Base-by-base conservation (phyloP, 192 early-diverging fungal species). In the Physocladia obscura region DNA sequence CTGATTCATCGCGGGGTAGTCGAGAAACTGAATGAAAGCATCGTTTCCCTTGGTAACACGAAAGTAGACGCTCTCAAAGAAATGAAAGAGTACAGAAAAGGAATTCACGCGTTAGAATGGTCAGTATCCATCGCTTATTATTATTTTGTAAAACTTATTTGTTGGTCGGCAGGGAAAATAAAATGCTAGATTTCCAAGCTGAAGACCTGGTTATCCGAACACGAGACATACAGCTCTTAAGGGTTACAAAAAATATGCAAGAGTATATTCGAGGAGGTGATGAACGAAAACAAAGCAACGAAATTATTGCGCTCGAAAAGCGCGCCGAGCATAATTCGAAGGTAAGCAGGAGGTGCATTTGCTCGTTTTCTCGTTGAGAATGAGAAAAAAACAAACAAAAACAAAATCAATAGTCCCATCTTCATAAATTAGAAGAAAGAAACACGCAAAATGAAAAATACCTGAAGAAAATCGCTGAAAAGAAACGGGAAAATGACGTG, bases 241-340 rank as follows among this genome's bases (percentile, higher is more conserved):
- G 86, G 0, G 82, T 88, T 34, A 87, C 85, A 21, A 88, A 88
- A 61, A 74, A 82, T 44, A 88, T 88, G 82, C 86, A 88, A 68
- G 86, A 88, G 59, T 88, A 71, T 44, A 76, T 88, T 37, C 71
- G 84, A 15, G 69, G 79, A 17, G 86, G 86, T 11, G 86, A 87
- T 62, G 82, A 83, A 30, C 62, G 75, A 59, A 80, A 79, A 64
- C 83, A 82, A 58, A 44, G 76, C 1, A 51, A 79, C 11, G 85
- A 88, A 69, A 73, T 87, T 15, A 68, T 74, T 24, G 78, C 75
- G 0, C 71, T 88, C 13, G 86, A 88, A 58, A 77, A 77, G 76
- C 68, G 80, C 0, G 80, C 79, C 0, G 85, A 87, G 38, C 74
- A 83, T 56, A 73, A 74, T 31, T 76, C 78, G 65, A 81, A 76